Evolutionary conservation across 345 rosid genomes (phyloP).

Genomic region (Mangifera indica): DNA sequence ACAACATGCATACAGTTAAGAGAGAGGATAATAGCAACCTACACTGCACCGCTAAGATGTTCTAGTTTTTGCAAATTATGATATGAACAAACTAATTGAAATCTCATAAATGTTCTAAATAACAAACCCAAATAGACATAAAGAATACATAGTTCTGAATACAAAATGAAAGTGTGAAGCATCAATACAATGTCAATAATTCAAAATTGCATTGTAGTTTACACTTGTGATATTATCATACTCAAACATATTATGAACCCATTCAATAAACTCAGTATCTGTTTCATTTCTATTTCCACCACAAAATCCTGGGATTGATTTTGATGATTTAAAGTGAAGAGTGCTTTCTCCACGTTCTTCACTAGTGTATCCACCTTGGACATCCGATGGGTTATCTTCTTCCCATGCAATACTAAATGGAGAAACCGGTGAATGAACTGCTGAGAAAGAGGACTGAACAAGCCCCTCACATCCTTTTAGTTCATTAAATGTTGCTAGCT

Average conservation of each 20-base stretch:
- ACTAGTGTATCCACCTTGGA: neutral
- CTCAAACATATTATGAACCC: neutral
- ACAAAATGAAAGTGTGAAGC: neutral
- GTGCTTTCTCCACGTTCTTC: neutral
- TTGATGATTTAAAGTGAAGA: neutral
- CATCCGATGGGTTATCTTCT: neutral
- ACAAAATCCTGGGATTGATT: neutral
- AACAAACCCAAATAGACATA: no score
- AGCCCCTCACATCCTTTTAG: neutral
- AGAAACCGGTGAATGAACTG: neutral
- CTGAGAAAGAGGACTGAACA: neutral
- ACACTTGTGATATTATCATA: neutral
- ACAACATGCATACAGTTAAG: no score
- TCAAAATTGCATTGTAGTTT: neutral
- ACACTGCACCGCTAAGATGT: no score
- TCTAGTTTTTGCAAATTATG: no score
- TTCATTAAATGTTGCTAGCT: neutral
- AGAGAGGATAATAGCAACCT: no score
- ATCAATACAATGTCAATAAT: neutral
- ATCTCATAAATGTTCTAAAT: neutral
- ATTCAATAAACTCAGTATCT: neutral
- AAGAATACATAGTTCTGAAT: neutral
- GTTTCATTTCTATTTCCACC: neutral
- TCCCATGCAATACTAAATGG: neutral
- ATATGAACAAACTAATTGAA: neutral